Evolutionary conservation across 129 eudicot species (phyloP).

Genomic region (Mikania micrantha): DNA sequence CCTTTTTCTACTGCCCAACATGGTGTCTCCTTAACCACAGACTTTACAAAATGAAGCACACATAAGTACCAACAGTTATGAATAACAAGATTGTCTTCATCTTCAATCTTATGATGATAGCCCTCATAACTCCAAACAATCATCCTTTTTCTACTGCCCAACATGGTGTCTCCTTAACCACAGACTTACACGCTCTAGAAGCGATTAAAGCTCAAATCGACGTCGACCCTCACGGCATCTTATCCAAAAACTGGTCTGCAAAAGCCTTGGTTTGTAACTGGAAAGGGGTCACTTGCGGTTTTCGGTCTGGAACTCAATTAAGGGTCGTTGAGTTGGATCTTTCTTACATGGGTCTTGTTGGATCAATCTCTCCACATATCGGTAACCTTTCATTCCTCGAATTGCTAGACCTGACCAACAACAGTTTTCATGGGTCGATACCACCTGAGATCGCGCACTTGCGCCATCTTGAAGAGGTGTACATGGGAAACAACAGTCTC

Average conservation of each 20-base stretch:
- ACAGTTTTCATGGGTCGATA: conserved; percentile 26
- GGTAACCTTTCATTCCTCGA: conserved; percentile 35
- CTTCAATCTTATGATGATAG: not conserved
- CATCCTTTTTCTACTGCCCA: not conserved
- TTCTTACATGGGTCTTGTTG: conserved; percentile 28
- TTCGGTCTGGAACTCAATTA: not conserved
- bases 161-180: not conserved
- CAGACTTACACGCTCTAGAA: conserved; percentile 34
- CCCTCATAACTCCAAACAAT: not conserved
- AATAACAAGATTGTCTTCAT: conserved; percentile 2
- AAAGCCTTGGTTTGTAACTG: conserved; percentile 22
- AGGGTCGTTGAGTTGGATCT: conserved; percentile 27
- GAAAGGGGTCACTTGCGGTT: conserved; percentile 30
- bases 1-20: not conserved
- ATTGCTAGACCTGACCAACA: conserved; percentile 21
- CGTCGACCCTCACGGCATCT: conserved; percentile 1
- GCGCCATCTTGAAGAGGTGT: not conserved
- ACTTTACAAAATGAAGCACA: too few relatives aligned
- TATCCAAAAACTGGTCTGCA: conserved; percentile 32
- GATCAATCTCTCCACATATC: conserved; percentile 27
- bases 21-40: conserved; percentile 5
- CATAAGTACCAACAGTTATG: not conserved
- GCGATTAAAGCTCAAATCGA: conserved; percentile 22
- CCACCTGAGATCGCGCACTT: conserved; percentile 20
- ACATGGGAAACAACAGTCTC: conserved; percentile 16